A percentile compares a stretch with the other conserved stretches of the same genome.
Conservation (phyloP, 176 grass and related monocot species). For the Tillandsia leiboldiana region DNA sequence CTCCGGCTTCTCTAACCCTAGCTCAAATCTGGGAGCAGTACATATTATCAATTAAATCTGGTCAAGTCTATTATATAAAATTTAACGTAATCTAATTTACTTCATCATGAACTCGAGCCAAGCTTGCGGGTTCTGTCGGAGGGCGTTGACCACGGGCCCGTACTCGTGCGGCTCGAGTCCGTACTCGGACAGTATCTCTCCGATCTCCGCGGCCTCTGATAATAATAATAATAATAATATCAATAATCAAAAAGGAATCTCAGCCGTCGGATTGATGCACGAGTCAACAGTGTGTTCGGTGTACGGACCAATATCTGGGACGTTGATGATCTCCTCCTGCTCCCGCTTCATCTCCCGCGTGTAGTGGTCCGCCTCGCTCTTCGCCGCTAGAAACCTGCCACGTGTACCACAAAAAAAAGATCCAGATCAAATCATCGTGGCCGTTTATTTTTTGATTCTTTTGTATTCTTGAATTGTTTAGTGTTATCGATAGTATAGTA, state of each 20-base stretch:
- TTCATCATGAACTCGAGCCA: constrained; percentile 99
- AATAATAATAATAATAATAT: background rate
- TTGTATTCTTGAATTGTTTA: no score
- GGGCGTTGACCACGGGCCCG: constrained; percentile 48
- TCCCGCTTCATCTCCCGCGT: constrained; percentile 60
- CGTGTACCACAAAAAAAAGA: background rate
- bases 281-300: background rate
- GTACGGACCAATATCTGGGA: constrained; percentile 63
- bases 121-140: constrained; percentile 62
- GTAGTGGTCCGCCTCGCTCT: constrained; percentile 87
- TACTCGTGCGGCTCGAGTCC: constrained; percentile 66
- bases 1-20: constrained; percentile 78
- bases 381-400: constrained; percentile 72
- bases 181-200: constrained; percentile 62
- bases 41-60: background rate
- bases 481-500: no score
- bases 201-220: constrained; percentile 81
- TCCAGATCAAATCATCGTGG: no score
- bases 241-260: background rate
- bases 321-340: constrained; percentile 60
- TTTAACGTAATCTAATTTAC: constrained; percentile 22
- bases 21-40: constrained; percentile 40
- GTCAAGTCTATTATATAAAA: background rate
- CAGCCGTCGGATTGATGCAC: constrained; percentile 2
- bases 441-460: no score